phyloP scores from a whole-genome alignment of 2,329 filamentous ascomycete species.

The Colletotrichum simmondsii region DNA sequence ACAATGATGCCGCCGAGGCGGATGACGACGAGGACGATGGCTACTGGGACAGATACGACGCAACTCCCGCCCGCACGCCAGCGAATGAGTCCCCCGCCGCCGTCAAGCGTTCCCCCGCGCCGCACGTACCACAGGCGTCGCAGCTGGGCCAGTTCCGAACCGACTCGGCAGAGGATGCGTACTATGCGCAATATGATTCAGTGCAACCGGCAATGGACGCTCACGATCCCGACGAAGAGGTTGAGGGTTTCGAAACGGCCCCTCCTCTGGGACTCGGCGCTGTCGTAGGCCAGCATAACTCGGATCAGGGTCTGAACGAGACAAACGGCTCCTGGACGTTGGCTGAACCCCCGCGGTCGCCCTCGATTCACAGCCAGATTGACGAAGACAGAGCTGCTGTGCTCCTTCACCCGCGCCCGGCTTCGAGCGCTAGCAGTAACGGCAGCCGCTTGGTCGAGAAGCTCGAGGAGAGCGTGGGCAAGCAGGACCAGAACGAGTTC shows the following conservation, averaged over 20 bases:
- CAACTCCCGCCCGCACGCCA: constrained; percentile 70
- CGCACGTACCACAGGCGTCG: constrained; percentile 45
- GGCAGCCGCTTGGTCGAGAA: constrained; percentile 69
- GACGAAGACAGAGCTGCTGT: constrained; percentile 50
- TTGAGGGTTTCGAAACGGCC: constrained; percentile 43
- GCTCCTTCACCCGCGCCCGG: constrained; percentile 67
- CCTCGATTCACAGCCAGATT: constrained; percentile 40
- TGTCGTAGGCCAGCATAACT: constrained; percentile 36
- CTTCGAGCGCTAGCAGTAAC: constrained; percentile 67
- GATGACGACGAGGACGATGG: constrained; percentile 77
- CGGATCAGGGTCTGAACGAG: constrained; percentile 45
- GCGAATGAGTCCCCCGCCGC: constrained; percentile 56
- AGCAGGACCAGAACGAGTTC: constrained; percentile 73
- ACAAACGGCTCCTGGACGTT: constrained; percentile 55
- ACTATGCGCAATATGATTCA: constrained; percentile 80
- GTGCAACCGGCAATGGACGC: constrained; percentile 86
- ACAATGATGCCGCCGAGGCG: constrained; percentile 36
- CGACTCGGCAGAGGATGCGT: constrained; percentile 71
- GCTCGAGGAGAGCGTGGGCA: constrained; percentile 66
- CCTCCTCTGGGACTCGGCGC: constrained; percentile 46
- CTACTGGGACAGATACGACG: constrained; percentile 84
- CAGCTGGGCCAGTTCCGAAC: constrained; percentile 37
- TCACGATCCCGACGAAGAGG: constrained; percentile 81
- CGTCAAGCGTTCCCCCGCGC: constrained; percentile 71
- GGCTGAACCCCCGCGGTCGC: constrained; percentile 54